Evolutionary conservation across 306 rosid genomes (phyloP), one percentile per base, ranked within the genome.

Genomic region (Sesbania bispinosa): DNA sequence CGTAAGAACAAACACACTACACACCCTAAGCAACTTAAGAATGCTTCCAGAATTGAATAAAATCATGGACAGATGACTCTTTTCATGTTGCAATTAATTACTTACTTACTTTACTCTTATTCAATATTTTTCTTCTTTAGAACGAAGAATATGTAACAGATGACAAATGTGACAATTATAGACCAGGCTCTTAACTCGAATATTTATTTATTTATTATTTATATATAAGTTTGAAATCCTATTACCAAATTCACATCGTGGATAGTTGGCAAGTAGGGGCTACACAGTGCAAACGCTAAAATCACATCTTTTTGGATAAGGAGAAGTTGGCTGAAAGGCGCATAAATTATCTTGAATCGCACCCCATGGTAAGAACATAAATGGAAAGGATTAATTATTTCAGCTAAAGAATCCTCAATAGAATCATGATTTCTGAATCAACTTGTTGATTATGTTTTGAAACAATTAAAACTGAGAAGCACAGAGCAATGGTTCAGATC

Each of bases 371-470:
- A 51, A 41, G 26, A 50, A 59, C 72, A 13, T 6, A 74, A 55
- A 47, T 63, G 47, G 85, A 82, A 80, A 72, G 79, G 19, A 59
- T n/a, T n/a, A 46, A 69, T 80, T 20, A 65, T 71, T 76, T 84
- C 30, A 87, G 82, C 62, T 2, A 75, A 82, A 72, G 78, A 48
- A 45, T 77, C 29, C 57, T 67, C 33, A 32, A 24, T 10, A 4
- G 47, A 69, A 59, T 39, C 53, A 75, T 59, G 42, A 53, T 24
- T 7, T 59, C n/a, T 33, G 14, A 41, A 32, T 63, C 65, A 63
- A 71, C 62, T 23, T 21, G 54, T 38, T 11, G 47, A 51, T 64
- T 54, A 20, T 72, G 48, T 13, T n/a, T 30, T 53, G 55, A 46
- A 14, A 50, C 60, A 78, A n/a, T n/a, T n/a, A n/a, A 60, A 69